Conservation (phyloP, 2,329 filamentous ascomycete genomes). For the Fusarium sp. region DNA sequence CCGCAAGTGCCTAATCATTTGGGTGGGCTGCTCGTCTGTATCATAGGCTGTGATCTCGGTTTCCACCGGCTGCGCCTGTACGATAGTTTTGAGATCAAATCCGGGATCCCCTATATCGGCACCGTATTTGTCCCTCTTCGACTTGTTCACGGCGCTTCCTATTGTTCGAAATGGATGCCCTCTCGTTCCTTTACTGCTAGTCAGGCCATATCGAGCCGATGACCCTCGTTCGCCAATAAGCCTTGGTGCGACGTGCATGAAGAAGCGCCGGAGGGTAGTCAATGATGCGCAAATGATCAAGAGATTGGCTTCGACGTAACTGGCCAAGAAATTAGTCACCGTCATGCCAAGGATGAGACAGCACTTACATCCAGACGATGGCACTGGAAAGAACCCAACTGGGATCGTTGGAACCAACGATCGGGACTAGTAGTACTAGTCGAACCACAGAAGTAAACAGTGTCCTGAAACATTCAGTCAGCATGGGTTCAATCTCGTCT, state of each 20-base stretch:
- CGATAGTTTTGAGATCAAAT: slow-evolving; percentile 46
- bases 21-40: slow-evolving; percentile 27
- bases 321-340: slow-evolving; percentile 34
- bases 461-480: slow-evolving; percentile 48
- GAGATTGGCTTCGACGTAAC: slow-evolving; percentile 56
- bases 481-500: background rate
- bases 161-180: slow-evolving; percentile 42
- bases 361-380: slow-evolving; percentile 51
- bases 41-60: slow-evolving; percentile 33
- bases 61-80: slow-evolving; percentile 39
- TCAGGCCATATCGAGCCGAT: slow-evolving; percentile 17
- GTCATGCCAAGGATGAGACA: background rate
- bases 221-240: slow-evolving; percentile 44
- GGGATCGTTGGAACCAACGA: slow-evolving; percentile 47
- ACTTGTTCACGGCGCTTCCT: slow-evolving; percentile 19
- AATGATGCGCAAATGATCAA: slow-evolving; percentile 56
- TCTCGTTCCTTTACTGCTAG: slow-evolving; percentile 19
- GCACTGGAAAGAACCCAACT: slow-evolving; percentile 53
- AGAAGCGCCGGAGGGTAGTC: slow-evolving; percentile 56
- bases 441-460: slow-evolving; percentile 56
- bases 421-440: slow-evolving; percentile 50
- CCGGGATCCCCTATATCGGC: slow-evolving; percentile 27
- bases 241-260: slow-evolving; percentile 51
- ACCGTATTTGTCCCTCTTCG: slow-evolving; percentile 21
- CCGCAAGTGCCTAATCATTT: slow-evolving; percentile 40